Conservation (phyloP, 2,329 filamentous ascomycete species). For the Chaetomium olivaceum region DNA sequence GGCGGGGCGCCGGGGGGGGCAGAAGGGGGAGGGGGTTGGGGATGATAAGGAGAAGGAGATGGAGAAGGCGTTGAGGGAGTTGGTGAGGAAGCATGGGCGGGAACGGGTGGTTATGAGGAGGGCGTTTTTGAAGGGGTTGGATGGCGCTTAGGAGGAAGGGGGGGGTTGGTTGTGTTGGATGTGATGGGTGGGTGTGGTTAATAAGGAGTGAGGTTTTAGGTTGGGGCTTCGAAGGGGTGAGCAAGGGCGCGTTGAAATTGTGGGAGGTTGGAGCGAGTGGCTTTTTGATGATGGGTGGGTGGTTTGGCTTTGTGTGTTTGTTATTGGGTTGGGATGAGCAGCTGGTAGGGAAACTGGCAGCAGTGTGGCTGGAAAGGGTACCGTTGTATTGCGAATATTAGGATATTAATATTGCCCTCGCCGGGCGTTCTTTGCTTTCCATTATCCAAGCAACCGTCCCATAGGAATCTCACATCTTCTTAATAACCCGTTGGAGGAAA, state of each 20-base stretch:
- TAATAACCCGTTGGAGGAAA: background rate
- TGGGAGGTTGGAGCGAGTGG: background rate
- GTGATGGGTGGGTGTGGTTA: background rate
- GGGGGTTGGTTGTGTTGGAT: background rate
- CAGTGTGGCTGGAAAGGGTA: background rate
- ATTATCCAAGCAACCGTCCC: background rate
- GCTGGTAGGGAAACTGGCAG: background rate
- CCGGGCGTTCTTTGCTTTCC: background rate
- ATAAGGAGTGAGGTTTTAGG: background rate
- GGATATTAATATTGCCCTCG: background rate
- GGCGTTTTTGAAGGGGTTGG: slow-evolving; percentile 31
- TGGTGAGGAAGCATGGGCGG: slow-evolving; percentile 36
- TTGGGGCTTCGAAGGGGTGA: background rate
- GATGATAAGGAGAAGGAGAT: too few species aligned
- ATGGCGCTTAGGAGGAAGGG: background rate
- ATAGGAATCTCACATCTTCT: background rate
- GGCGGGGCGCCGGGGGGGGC: background rate
- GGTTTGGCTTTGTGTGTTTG: background rate
- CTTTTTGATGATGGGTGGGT: background rate
- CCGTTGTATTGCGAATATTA: background rate
- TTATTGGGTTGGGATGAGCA: background rate
- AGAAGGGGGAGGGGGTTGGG: background rate
- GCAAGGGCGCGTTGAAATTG: background rate
- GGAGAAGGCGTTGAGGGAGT: slow-evolving; percentile 20
- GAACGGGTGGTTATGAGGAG: slow-evolving; percentile 34